Evolutionary conservation across 2,329 filamentous ascomycete genomes (phyloP).

Genomic region (Hypoxylon sp.): DNA sequence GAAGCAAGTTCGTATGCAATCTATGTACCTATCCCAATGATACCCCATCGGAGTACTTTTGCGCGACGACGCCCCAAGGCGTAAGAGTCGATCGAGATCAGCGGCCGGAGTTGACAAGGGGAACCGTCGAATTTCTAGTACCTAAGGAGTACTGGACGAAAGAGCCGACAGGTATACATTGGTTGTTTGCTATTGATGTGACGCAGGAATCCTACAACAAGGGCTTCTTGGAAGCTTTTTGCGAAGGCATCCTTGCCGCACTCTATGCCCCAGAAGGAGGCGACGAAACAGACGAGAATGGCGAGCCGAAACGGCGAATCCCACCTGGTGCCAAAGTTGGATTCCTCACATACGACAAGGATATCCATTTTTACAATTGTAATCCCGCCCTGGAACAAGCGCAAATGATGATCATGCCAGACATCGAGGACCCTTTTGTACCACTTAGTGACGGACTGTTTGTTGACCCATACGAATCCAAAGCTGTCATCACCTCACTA

Average conservation of each 20-base stretch:
- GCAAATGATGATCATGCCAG: slow-evolving; percentile 99
- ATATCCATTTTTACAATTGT: slow-evolving; percentile 98
- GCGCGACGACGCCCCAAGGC: slow-evolving; percentile 88
- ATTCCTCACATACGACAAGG: slow-evolving; percentile 95
- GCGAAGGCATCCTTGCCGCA: slow-evolving; percentile 86
- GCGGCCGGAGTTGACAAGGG: slow-evolving; percentile 87
- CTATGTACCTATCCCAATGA: slow-evolving; percentile 98
- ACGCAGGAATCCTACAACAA: slow-evolving; percentile 92
- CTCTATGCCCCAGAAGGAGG: slow-evolving; percentile 79
- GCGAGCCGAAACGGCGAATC: slow-evolving; percentile 69
- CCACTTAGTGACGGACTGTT: slow-evolving; percentile 92
- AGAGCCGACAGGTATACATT: slow-evolving; percentile 87
- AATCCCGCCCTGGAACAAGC: slow-evolving; percentile 83
- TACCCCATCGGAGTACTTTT: slow-evolving; percentile 91
- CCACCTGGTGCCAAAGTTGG: slow-evolving; percentile 88
- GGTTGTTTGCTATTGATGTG: slow-evolving; percentile 93
- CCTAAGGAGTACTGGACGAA: slow-evolving; percentile 99
- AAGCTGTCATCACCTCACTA: slow-evolving; percentile 86
- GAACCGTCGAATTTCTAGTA: slow-evolving; percentile 95
- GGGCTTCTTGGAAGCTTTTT: slow-evolving; percentile 90
- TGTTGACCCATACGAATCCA: slow-evolving; percentile 91
- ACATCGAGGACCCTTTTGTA: slow-evolving; percentile 96
- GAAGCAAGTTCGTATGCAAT: slow-evolving; percentile 98
- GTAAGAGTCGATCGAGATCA: slow-evolving; percentile 89
- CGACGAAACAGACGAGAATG: slow-evolving; percentile 66